Conservation (phyloP, 108 stramenopile species). For the Pseudonitzschia multiseries region DNA sequence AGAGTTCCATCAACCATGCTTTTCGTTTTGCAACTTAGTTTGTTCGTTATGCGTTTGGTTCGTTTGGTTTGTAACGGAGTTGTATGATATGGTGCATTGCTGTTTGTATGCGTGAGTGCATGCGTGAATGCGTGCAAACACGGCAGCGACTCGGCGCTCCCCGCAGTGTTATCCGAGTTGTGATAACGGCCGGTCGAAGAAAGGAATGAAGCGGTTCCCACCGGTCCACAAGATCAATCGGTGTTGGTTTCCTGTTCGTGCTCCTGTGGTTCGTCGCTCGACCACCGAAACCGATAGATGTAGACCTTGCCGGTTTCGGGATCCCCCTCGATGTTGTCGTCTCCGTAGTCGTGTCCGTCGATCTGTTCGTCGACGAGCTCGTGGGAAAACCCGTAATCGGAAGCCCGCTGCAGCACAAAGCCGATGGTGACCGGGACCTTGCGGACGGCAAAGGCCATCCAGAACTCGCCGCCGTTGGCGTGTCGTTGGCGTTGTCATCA, state of each 20-base stretch:
- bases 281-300: conserved; percentile 15
- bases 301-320: conserved; percentile 2
- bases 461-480: conserved; percentile 52
- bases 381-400: too few species aligned
- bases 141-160: too few species aligned
- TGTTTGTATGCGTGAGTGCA: too few species aligned
- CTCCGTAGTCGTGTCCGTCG: background rate
- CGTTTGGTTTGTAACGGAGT: too few species aligned
- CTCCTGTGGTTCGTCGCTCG: too few species aligned
- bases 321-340: background rate
- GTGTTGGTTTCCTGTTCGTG: too few species aligned
- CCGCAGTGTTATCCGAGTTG: too few species aligned
- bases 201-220: too few species aligned
- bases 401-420: conserved; percentile 42
- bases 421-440: conserved; percentile 62
- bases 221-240: too few species aligned
- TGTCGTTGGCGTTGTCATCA: background rate
- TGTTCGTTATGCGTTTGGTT: background rate
- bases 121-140: too few species aligned
- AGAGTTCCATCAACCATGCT: background rate
- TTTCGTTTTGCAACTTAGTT: background rate
- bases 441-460: conserved; percentile 59
- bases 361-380: conserved; percentile 35
- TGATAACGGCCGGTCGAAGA: too few species aligned
- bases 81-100: too few species aligned